Conservation (phyloP, 2,329 filamentous ascomycete genomes). For the Metarhizium album region DNA sequence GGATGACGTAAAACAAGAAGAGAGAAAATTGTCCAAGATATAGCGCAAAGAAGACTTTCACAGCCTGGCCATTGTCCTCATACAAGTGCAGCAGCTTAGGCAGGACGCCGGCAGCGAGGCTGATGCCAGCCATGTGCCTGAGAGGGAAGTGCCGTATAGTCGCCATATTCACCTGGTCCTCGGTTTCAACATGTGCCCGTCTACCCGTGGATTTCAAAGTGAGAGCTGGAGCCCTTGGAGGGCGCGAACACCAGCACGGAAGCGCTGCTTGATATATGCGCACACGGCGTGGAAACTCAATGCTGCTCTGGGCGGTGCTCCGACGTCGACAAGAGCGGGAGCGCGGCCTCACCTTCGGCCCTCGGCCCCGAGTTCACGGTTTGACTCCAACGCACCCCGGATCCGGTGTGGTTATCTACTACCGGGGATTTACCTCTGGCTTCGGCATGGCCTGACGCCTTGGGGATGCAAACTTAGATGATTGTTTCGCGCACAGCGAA, state of each 20-base stretch:
- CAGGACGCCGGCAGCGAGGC: not conserved
- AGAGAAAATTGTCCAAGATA: not conserved
- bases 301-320: not conserved
- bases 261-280: not conserved
- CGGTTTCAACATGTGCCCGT: not conserved
- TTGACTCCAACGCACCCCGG: no score
- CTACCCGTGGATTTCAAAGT: no score
- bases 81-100: not conserved
- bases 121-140: not conserved
- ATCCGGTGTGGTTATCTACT: no score
- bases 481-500: no score
- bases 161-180: not conserved
- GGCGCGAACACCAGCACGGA: not conserved
- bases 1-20: not conserved
- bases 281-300: not conserved
- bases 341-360: no score
- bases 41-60: not conserved
- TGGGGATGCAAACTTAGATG: no score
- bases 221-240: no score
- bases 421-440: no score
- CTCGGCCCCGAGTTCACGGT: no score
- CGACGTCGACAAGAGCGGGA: no score
- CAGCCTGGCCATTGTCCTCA: not conserved
- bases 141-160: not conserved
- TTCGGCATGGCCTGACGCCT: no score